Base-by-base conservation (phyloP, 345 rosid genomes). In the Lepidium aucheri region DNA sequence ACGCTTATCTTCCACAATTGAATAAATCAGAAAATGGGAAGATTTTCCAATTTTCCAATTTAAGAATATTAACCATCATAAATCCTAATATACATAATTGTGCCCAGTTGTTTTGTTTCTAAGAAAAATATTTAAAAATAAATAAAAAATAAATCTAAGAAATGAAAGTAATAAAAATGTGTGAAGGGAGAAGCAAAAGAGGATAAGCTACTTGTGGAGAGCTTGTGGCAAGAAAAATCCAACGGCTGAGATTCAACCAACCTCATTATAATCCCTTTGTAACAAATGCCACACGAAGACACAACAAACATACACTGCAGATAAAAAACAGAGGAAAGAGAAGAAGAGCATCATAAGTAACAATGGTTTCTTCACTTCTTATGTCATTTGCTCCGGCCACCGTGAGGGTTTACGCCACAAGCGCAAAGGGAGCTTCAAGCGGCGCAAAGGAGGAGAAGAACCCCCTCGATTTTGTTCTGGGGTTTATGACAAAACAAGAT, bases 201-300 rank as follows among this genome's bases (percentile, higher is more conserved):
- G 71, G 91, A 88, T 84, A 85, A 88, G 89, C 70, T 77, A 76
- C 86, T 63, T 81, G 95, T 79, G 91, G 95, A 79, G 91, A 79
- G 60, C 84, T 82, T 78, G 77, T 77, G 87, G 69, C 65, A 36
- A 55, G 45, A 78, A 79, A 69, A 63, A 71, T 82, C 89, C 75
- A 74, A 83, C 63, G 85, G 84, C 72, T 62, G 22, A 57, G 52
- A 60, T 60, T 53, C 22, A 54, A 39, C 40, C 0, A 51, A 65
- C 63, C 67, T 33, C 71, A 6, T 6, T 50, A 50, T 58, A 65
- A 53, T 66, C 73, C 42, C 63, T 58, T 59, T 13, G 62, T 60
- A 66, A 52, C 68, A 45, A 45, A 53, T 14, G 63, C 74, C 59
- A 54, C 65, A 60, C 47, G 58, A 53, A 53, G 33, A 11, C 42